Evolutionary conservation across 2,329 filamentous ascomycete species (phyloP).

Genomic region (Grosmannia huntii): DNA sequence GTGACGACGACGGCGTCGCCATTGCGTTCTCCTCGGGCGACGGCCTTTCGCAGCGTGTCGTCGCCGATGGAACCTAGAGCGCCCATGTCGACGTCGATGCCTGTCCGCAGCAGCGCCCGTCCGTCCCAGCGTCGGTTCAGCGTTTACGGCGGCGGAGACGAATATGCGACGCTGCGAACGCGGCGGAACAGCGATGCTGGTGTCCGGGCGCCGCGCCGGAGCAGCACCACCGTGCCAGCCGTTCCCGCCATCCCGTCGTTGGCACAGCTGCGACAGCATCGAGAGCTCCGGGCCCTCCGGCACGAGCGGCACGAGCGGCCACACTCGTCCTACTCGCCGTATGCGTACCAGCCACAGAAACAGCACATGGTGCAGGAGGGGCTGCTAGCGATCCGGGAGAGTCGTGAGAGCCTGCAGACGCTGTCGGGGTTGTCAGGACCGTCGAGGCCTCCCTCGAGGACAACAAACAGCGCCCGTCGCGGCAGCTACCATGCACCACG

Average conservation of each 20-base stretch:
- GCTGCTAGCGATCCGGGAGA: slow-evolving; percentile 2
- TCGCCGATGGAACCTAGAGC: not conserved
- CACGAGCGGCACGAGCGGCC: not conserved
- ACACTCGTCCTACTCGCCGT: not conserved
- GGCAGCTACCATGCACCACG: slow-evolving; percentile 10
- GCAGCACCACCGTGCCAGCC: not conserved
- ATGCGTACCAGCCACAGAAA: not conserved
- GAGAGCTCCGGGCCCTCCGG: too few relatives aligned
- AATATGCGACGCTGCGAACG: not conserved
- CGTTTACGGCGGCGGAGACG: slow-evolving; percentile 10
- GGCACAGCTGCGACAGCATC: not conserved
- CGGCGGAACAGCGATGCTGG: not conserved
- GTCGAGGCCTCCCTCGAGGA: not conserved
- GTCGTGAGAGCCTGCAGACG: not conserved
- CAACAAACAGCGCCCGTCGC: not conserved
- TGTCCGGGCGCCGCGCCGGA: not conserved
- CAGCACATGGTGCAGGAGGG: slow-evolving; percentile 9
- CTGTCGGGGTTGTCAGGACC: too few relatives aligned
- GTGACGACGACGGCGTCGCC: not conserved
- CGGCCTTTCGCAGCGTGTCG: not conserved
- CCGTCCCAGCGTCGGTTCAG: slow-evolving; percentile 10
- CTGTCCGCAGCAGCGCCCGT: not conserved
- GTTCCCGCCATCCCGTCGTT: not conserved
- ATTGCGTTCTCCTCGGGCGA: not conserved
- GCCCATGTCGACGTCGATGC: not conserved